Conservation (phyloP, 495 filamentous ascomycete species). For the Xylaria cubensis region DNA sequence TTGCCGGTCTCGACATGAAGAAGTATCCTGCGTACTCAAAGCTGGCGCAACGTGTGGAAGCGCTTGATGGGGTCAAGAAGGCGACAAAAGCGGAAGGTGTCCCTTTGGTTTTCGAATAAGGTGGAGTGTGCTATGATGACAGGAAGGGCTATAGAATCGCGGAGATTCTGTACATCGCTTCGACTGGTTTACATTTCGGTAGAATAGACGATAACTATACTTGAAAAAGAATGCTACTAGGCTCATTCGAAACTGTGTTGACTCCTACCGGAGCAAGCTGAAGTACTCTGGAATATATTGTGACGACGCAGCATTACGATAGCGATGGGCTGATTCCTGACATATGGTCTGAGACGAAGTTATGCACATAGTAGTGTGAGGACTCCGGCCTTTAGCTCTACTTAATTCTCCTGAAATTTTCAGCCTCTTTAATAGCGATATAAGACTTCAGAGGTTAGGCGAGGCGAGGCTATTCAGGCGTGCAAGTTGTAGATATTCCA, state of each 20-base stretch:
- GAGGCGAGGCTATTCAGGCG: background rate
- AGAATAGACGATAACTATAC: background rate
- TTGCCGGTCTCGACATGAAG: constrained; percentile 30
- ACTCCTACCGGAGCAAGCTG: background rate
- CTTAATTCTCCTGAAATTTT: background rate
- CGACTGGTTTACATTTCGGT: background rate
- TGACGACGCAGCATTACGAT: background rate
- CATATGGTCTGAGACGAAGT: background rate
- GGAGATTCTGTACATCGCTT: background rate
- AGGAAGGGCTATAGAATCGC: background rate
- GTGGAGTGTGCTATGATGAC: background rate
- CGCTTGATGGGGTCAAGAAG: constrained; percentile 30
- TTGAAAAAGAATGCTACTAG: background rate
- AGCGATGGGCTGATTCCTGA: background rate
- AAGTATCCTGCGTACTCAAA: constrained; percentile 40
- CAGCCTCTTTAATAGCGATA: background rate
- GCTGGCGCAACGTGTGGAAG: constrained; percentile 28
- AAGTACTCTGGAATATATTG: background rate
- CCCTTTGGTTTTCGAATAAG: background rate
- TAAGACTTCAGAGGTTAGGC: background rate
- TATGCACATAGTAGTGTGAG: background rate
- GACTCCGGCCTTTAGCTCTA: background rate
- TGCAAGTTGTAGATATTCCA: background rate
- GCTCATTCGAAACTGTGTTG: background rate
- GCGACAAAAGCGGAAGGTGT: constrained; percentile 25